Evolutionary conservation across 2,329 filamentous ascomycete species (phyloP).

Genomic region (Cercospora sojina): DNA sequence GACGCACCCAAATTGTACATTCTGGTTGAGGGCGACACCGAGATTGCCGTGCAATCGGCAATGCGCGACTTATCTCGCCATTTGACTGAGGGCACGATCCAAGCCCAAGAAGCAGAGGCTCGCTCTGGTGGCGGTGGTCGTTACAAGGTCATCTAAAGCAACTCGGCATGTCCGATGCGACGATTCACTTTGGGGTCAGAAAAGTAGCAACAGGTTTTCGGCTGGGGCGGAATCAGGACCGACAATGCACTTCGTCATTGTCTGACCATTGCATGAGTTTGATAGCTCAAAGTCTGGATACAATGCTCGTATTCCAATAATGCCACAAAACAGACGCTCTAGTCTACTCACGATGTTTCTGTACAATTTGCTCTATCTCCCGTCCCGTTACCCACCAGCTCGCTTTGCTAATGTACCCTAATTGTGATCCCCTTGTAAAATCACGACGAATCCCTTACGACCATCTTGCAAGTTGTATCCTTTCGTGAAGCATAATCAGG

Average conservation of each 20-base stretch:
- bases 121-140: conserved; percentile 69
- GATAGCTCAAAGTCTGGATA: background rate
- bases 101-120: conserved; percentile 80
- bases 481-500: background rate
- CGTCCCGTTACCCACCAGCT: too few species aligned
- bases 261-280: background rate
- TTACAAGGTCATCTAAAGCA: conserved; percentile 74
- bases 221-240: background rate
- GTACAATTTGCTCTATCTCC: background rate
- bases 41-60: conserved; percentile 84
- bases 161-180: background rate
- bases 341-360: background rate
- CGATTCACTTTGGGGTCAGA: background rate
- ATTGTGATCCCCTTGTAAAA: too few species aligned
- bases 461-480: background rate
- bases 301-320: background rate
- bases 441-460: background rate
- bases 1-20: conserved; percentile 95
- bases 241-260: background rate
- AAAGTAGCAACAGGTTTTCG: background rate
- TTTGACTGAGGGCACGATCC: conserved; percentile 85
- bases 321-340: background rate
- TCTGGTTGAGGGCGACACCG: conserved; percentile 94
- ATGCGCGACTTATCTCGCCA: conserved; percentile 86
- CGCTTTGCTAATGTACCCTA: too few species aligned